Conservation (phyloP, 768 basidiomycete genomes). For the Mycena polygramma region DNA sequence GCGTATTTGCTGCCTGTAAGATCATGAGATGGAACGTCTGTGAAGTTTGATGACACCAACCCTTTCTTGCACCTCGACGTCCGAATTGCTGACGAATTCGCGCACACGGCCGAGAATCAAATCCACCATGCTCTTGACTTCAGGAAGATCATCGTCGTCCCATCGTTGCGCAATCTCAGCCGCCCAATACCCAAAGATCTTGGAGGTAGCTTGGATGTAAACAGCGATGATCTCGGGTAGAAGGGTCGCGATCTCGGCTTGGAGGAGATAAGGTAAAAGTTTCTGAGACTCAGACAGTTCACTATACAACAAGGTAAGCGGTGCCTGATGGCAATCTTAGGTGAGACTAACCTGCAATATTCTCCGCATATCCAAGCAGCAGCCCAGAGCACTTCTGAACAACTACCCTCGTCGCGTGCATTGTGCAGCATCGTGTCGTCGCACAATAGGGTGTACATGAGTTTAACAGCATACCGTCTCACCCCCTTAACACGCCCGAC, state of each 20-base stretch:
- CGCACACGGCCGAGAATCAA: conserved; percentile 69
- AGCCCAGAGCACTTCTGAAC: conserved; percentile 90
- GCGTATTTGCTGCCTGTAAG: conserved; percentile 81
- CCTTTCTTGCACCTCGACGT: conserved; percentile 95
- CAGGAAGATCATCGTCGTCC: conserved; percentile 77
- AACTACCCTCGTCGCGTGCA: conserved; percentile 77
- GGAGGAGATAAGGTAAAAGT: conserved; percentile 76
- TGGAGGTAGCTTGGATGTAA: conserved; percentile 86
- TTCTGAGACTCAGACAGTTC: conserved; percentile 85
- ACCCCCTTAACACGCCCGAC: conserved; percentile 83
- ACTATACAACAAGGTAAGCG: conserved; percentile 52
- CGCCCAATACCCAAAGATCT: conserved; percentile 90
- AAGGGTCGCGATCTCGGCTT: conserved; percentile 68
- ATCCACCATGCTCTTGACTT: conserved; percentile 75
- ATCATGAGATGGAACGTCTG: conserved; percentile 17
- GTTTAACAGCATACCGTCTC: conserved; percentile 82
- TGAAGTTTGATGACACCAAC: conserved; percentile 57
- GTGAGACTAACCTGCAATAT: conserved; percentile 80
- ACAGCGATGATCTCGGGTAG: conserved; percentile 77
- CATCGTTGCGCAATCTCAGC: conserved; percentile 82
- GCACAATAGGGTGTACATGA: conserved; percentile 84
- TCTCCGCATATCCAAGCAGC: conserved; percentile 98
- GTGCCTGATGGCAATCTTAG: not conserved
- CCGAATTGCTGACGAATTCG: conserved; percentile 68
- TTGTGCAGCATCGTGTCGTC: conserved; percentile 83